Conservation (phyloP, 208 protist genomes). For the Blastocrithidia nonstop region DNA sequence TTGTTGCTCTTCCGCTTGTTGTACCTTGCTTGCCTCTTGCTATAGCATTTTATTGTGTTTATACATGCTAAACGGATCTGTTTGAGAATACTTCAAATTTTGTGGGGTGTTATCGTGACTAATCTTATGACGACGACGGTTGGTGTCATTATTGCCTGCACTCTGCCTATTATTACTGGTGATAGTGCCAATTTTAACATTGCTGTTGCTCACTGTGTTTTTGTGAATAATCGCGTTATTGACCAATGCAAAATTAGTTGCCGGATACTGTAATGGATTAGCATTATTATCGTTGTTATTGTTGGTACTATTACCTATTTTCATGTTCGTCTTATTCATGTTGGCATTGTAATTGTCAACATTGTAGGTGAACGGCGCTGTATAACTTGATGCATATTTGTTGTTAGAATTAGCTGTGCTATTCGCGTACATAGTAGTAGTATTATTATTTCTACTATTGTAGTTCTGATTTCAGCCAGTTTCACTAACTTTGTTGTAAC, state of each 20-base stretch:
- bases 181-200: conserved; percentile 1
- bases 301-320: background rate
- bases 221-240: conserved; percentile 4
- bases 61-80: conserved; percentile 31
- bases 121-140: conserved; percentile 4
- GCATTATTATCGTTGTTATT: no score
- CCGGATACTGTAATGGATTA: no score
- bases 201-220: background rate
- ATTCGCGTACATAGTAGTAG: background rate
- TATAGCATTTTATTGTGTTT: conserved; percentile 22
- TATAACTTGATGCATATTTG: no score
- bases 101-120: conserved; percentile 26
- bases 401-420: no score
- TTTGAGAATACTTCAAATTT: conserved; percentile 23
- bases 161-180: background rate
- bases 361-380: background rate
- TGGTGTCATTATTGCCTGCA: background rate
- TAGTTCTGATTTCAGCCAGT: no score
- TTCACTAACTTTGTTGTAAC: no score
- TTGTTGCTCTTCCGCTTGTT: background rate
- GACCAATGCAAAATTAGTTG: no score
- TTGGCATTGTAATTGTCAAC: background rate
- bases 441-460: no score
- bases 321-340: background rate
- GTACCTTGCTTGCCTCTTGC: background rate